Conservation (phyloP, 805 yeast genomes). For the Candida wancherniae region DNA sequence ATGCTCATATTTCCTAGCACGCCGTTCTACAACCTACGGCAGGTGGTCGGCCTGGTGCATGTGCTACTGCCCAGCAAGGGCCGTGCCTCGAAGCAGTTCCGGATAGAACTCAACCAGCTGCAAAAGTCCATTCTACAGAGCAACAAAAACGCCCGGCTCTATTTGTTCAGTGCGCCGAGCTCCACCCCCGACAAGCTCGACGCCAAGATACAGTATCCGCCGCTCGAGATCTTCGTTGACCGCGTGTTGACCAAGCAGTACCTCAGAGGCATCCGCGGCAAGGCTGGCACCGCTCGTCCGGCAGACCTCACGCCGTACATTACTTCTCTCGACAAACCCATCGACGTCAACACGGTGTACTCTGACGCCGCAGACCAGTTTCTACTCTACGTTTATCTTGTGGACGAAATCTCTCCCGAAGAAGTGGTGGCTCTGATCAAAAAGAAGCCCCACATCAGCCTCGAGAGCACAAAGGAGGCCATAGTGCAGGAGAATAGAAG, state of each 20-base stretch:
- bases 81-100: slow-evolving; percentile 27
- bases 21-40: slow-evolving; percentile 51
- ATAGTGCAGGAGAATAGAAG: slow-evolving; percentile 36
- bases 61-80: slow-evolving; percentile 44
- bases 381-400: slow-evolving; percentile 55
- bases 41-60: slow-evolving; percentile 45
- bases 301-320: slow-evolving; percentile 61
- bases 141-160: slow-evolving; percentile 30
- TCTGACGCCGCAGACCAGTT: slow-evolving; percentile 51
- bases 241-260: slow-evolving; percentile 37
- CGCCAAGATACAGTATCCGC: slow-evolving; percentile 62
- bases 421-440: slow-evolving; percentile 18
- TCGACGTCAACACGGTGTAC: slow-evolving; percentile 47
- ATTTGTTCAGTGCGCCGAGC: slow-evolving; percentile 50
- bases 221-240: slow-evolving; percentile 65
- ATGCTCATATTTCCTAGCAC: slow-evolving; percentile 46
- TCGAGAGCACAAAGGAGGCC: slow-evolving; percentile 44
- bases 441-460: slow-evolving; percentile 48
- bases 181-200: slow-evolving; percentile 20
- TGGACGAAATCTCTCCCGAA: slow-evolving; percentile 32
- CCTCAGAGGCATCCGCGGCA: slow-evolving; percentile 67
- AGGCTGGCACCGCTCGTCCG: slow-evolving; percentile 75
- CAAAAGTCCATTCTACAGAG: slow-evolving; percentile 37
- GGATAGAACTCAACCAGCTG: slow-evolving; percentile 39
- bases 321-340: slow-evolving; percentile 23